A percentile compares a stretch with the other conserved stretches of the same genome.
These are phyloP conservation scores for Malassezia slooffiae DNA, from an alignment of 1,284 basidiomycete genomes.

Conservation along the genomic window DNA sequence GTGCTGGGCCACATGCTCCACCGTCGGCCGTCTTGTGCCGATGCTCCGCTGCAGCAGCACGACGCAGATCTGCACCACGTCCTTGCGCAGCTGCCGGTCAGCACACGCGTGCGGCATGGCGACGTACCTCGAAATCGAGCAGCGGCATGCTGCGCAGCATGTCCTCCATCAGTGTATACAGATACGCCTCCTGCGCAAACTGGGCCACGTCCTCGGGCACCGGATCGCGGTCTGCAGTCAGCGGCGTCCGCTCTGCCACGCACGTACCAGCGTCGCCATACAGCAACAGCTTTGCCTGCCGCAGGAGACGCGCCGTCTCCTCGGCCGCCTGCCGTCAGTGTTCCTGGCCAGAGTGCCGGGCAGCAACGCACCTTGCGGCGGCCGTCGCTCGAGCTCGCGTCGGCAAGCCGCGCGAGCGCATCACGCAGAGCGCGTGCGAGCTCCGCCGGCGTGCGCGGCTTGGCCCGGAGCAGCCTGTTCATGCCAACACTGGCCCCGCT, in stretches of 20 bases:
- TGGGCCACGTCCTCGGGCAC: constrained; percentile 56
- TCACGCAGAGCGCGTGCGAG: constrained; percentile 37
- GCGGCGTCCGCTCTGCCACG: constrained; percentile 1
- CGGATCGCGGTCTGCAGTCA: constrained; percentile 53
- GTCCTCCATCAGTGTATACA: constrained; percentile 69
- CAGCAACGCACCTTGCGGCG: constrained; percentile 2
- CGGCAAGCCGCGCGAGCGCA: constrained; percentile 25
- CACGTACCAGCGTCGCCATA: constrained; percentile 60
- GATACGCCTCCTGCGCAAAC: constrained; percentile 89
- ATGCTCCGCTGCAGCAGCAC: constrained; percentile 88
- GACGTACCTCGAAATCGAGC: constrained; percentile 81
- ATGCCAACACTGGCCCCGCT: too few relatives aligned
- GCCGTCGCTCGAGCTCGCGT: constrained; percentile 1
- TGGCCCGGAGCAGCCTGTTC: constrained; percentile 46
- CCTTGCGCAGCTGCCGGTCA: constrained; percentile 57
- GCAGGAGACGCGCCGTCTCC: constrained; percentile 75
- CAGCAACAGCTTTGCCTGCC: constrained; percentile 74
- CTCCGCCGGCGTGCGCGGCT: constrained; percentile 37
- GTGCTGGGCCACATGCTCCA: constrained; percentile 76
- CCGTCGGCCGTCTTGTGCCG: constrained; percentile 80
- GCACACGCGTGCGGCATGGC: too few relatives aligned
- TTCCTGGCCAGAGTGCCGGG: not conserved
- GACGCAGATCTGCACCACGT: constrained; percentile 93
- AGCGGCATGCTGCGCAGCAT: constrained; percentile 70
- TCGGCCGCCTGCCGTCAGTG: constrained; percentile 58